Evolutionary conservation across 805 yeast genomes (phyloP), one percentile per base, ranked within the genome.

Genomic region (Sungouiozyma intestinalis): DNA sequence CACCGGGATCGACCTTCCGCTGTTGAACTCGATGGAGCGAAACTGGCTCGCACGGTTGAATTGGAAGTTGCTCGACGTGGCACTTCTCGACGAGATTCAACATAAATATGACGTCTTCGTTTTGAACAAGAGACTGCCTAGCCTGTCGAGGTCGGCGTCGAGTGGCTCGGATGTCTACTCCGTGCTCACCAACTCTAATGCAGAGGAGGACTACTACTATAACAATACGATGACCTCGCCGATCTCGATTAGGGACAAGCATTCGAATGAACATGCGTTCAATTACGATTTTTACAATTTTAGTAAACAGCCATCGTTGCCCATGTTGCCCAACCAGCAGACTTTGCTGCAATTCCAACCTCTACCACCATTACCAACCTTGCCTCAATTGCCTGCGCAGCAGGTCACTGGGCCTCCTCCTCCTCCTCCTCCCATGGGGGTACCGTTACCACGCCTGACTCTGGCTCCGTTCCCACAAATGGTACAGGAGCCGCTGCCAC

Each of bases 1-100:
- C n/a, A 84, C 96, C 4, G 94, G 94, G 16, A 72, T 90, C 48
- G 63, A 75, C 5, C 69, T 85, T 38, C 55, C 56, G 2, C 63
- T 72, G 31, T 71, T 90, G 48, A 86, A 88, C 54, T 54, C 58
- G 15, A 65, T 76, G 46, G 98, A 90, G 66, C 74, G 73, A 41
- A 68, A 66, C 36, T 90, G 94, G 90, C 69, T 85, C 45, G 53
- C 57, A 8, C 67, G 69, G 29, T 69, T 80, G 40, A 64, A 76
- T 45, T 81, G 86, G 85, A 71, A 68, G 53, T 64, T 81, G 43
- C 73, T 66, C 47, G 65, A 67, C 32, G 62, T 56, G 40, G 60
- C 57, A 33, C 59, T 60, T 33, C 40, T 44, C 8, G 50, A 49
- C 5, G 58, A 57, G 34, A 58, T 54, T 18, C 44, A 48, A 13